Base-by-base conservation (phyloP, 177 flowering plant genomes). In the Vitis hybrid region DNA sequence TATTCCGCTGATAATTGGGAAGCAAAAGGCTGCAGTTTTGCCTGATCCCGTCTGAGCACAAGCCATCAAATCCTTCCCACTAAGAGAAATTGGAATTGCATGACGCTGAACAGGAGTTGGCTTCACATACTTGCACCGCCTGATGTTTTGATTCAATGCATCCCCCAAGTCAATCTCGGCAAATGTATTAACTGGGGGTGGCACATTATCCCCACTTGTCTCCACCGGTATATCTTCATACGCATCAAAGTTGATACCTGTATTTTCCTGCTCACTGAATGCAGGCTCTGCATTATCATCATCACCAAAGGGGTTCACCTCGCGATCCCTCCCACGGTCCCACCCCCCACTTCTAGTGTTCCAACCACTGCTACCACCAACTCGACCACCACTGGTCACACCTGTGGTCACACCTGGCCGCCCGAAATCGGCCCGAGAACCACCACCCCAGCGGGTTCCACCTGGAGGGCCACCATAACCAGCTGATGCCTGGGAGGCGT, bases 41-140 rank as follows among this genome's bases (percentile, higher is more conserved):
- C 89, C 89, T 18, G 91, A 87, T 57, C 91, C 91, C 9, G 91
- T 87, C 80, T 87, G 89, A 1, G 91, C 91, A 73, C 91, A 87
- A 9, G 91, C 91, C 91, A 87, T 87, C 77, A 87, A 68, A 68
- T 87, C 91, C 46, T 89, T 73, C 9, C 91, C 89, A 0, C 61
- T 83, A 54, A 85, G 81, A 11, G 86, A 81, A 65, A 87, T 87
- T 2, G 91, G 91, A 9, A 87, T 87, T 18, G 91, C 84, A 73
- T 87, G 81, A 50, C 91, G 88, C 74, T 87, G 91, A 18, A 87
- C 87, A 2, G 91, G 91, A 3, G 91, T 86, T n/a, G 91, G 91
- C 71, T 80, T 89, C 40, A 87, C 93, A 76, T 89, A 89, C 76
- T 87, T 89, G 77, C 93, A 89, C 72, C 93, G 81, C 69, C 74